Base-by-base conservation (phyloP, 1,284 basidiomycete species). In the Termitomyces sp. region DNA sequence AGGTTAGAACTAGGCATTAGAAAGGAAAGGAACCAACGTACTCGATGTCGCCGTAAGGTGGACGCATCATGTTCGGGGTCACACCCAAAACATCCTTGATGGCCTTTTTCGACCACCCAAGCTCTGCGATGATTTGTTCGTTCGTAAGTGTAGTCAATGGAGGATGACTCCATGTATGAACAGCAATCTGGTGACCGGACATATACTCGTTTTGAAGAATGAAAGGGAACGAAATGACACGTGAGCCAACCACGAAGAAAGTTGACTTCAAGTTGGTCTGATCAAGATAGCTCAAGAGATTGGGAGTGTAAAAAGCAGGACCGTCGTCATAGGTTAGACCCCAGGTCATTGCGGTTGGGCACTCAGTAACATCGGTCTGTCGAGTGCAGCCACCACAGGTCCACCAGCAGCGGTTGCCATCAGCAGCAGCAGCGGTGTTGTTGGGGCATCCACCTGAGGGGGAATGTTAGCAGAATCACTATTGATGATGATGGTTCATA, bases 221-320 rank as follows among this genome's bases (percentile, higher is more conserved):
- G 5, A 39, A 44, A 7, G 76, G 76, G 65, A 73, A 74, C 1
- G 70, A 72, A 47, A 77, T 69, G 51, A 71, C 75, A 36, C 92
- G 84, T 36, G 90, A 93, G 48, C 92, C 92, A 54, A 94, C 89
- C 56, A 86, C 80, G 70, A 94, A 95, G 77, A 94, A 92, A 3
- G 92, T 94, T 2, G 91, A 82, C 66, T 85, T 88, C 66, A 95
- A 74, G 57, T 86, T 73, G 58, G 81, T 67, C 56, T 82, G 68
- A 59, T 86, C 79, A 50, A 95, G 76, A 68, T 85, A 91, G 54
- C 78, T 62, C 46, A 92, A 75, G 19, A 92, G 77, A 52, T 82
- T 74, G n/a, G 90, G 82, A 1, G 92, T 94, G 74, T 92, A 89
- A 43, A 79, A 86, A 2, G 85, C 84, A 21, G 93, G 92, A 19